phyloP scores from a whole-genome alignment of 2,329 filamentous ascomycete species.

The Trichoderma citrinoviride region DNA sequence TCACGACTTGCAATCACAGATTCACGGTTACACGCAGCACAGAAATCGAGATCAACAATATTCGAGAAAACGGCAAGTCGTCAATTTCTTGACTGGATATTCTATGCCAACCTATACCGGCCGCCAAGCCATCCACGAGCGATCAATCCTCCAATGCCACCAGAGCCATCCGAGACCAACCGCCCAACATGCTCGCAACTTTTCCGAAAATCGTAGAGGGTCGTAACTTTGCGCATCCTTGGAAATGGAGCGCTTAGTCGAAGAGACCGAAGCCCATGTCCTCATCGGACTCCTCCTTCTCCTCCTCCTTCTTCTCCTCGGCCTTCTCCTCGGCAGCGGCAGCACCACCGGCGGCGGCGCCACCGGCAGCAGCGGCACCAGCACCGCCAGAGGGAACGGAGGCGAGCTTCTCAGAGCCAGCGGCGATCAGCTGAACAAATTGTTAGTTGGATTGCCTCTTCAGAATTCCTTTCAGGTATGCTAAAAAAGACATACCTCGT shows the following conservation, averaged over 20 bases:
- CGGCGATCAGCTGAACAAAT: conserved; percentile 71
- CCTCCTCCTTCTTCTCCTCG: conserved; percentile 79
- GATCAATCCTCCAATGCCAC: conserved; percentile 34
- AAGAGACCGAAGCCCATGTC: conserved; percentile 77
- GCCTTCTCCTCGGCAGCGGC: conserved; percentile 72
- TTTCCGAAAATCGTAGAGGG: conserved; percentile 36
- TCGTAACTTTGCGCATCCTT: conserved; percentile 33
- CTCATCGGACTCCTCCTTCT: conserved; percentile 62
- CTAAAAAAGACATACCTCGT: conserved; percentile 68
- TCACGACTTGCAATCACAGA: too few species aligned
- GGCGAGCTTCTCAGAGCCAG: conserved; percentile 90
- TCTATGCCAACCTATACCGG: conserved; percentile 31
- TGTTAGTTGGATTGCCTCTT: background rate
- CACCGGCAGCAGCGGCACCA: conserved; percentile 70
- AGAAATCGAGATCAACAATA: background rate
- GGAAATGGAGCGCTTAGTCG: conserved; percentile 55
- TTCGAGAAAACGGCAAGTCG: conserved; percentile 30
- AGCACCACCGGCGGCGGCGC: conserved; percentile 63
- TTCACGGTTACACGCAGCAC: background rate
- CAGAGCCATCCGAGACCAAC: conserved; percentile 33
- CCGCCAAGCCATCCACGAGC: conserved; percentile 33
- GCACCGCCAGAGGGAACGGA: conserved; percentile 80
- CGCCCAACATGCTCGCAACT: conserved; percentile 34
- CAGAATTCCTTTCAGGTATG: too few species aligned
- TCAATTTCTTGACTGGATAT: conserved; percentile 34